Conservation (phyloP, 2,329 filamentous ascomycete genomes). For the Coleophoma cylindrospora region DNA sequence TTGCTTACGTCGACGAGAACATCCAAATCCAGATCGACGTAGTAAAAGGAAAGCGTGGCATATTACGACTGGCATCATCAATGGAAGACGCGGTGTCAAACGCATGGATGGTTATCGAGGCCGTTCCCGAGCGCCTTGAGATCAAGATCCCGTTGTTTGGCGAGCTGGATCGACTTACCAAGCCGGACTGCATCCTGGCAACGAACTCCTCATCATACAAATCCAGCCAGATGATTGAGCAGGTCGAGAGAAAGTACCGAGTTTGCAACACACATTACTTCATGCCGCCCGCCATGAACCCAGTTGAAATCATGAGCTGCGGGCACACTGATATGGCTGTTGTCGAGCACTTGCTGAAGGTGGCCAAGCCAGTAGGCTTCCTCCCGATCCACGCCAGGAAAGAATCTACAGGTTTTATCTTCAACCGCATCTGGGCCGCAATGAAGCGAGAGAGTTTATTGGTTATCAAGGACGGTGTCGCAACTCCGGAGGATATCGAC, state of each 20-base stretch:
- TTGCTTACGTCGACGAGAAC: slow-evolving; percentile 34
- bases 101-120: slow-evolving; percentile 32
- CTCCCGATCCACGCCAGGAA: slow-evolving; percentile 30
- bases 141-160: slow-evolving; percentile 35
- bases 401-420: slow-evolving; percentile 33
- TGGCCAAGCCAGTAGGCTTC: slow-evolving; percentile 28
- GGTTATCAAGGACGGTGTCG: slow-evolving; percentile 29
- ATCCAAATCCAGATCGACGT: slow-evolving; percentile 9
- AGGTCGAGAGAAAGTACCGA: slow-evolving; percentile 27
- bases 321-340: slow-evolving; percentile 25
- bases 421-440: slow-evolving; percentile 36
- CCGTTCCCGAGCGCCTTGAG: slow-evolving; percentile 36
- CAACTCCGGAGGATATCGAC: slow-evolving; percentile 30
- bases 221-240: slow-evolving; percentile 35
- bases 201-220: slow-evolving; percentile 43
- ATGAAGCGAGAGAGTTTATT: slow-evolving; percentile 35
- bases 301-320: slow-evolving; percentile 34
- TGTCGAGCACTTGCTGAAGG: slow-evolving; percentile 23
- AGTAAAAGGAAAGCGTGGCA: not conserved
- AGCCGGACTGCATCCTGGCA: slow-evolving; percentile 32
- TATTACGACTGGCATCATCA: not conserved
- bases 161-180: slow-evolving; percentile 32
- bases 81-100: slow-evolving; percentile 18
- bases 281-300: slow-evolving; percentile 19
- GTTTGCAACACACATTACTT: slow-evolving; percentile 39